These are phyloP conservation scores for Penicillium bialowiezense DNA, from an alignment of 495 filamentous ascomycete genomes.

Conservation along the genomic window DNA sequence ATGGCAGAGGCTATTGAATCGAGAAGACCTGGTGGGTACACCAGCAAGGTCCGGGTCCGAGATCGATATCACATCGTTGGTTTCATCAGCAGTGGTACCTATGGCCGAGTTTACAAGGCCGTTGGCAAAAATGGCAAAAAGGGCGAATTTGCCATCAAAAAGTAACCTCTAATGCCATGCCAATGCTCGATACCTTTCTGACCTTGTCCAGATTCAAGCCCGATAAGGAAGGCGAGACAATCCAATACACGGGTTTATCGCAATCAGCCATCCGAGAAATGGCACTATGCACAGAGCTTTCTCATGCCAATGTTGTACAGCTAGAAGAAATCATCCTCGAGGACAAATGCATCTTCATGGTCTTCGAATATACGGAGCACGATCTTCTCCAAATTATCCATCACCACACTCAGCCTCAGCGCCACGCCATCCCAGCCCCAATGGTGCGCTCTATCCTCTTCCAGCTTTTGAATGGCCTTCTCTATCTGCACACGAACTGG, in stretches of 20 bases:
- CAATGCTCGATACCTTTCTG: constrained; percentile 8
- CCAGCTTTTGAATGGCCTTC: constrained; percentile 88
- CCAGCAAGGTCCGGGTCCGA: constrained; percentile 81
- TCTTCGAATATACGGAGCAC: constrained; percentile 98
- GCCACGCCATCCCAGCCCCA: constrained; percentile 80
- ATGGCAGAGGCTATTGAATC: constrained; percentile 38
- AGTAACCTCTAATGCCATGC: constrained; percentile 41
- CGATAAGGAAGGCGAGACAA: constrained; percentile 93
- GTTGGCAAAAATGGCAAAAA: constrained; percentile 70
- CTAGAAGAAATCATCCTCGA: constrained; percentile 96
- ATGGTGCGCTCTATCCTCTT: constrained; percentile 92
- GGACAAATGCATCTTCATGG: constrained; percentile 99
- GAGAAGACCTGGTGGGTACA: constrained; percentile 56
- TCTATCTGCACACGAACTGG: constrained; percentile 96
- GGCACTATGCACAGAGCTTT: constrained; percentile 93
- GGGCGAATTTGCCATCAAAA: constrained; percentile 93
- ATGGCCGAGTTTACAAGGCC: constrained; percentile 97
- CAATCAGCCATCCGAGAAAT: constrained; percentile 97
- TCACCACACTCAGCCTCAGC: constrained; percentile 85
- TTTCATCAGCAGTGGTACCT: constrained; percentile 98
- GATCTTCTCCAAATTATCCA: constrained; percentile 98
- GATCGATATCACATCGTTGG: constrained; percentile 94
- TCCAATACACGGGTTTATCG: constrained; percentile 95
- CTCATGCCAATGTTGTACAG: constrained; percentile 85
- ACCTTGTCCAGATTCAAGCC: constrained; percentile 78